Conservation (phyloP, 169 alveolate genomes). For the Pseudocohnilembus persalinus region DNA sequence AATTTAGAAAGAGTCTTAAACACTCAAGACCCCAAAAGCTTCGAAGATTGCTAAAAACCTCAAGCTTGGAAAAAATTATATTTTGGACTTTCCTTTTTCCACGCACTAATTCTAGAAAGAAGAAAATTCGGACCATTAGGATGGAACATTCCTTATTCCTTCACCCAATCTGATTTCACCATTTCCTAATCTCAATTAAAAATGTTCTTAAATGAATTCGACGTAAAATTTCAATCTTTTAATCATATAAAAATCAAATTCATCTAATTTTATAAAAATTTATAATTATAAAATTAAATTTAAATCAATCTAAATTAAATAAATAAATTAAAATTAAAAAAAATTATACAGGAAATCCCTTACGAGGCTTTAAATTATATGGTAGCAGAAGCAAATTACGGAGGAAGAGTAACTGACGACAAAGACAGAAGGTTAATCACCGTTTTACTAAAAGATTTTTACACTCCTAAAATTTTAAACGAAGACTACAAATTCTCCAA, state of each 20-base stretch:
- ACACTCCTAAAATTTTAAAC: conserved; percentile 83
- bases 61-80: conserved; percentile 75
- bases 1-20: conserved; percentile 41
- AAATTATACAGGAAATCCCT: conserved; percentile 83
- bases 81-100: conserved; percentile 88
- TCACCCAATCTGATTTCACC: conserved; percentile 82
- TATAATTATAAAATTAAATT: no score
- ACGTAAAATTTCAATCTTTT: no score
- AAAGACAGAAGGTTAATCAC: conserved; percentile 83
- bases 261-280: no score
- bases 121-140: conserved; percentile 91
- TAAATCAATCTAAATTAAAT: no score
- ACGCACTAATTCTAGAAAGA: conserved; percentile 87
- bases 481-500: conserved; percentile 82
- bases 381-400: conserved; percentile 91
- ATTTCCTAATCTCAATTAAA: conserved; percentile 88
- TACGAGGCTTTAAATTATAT: conserved; percentile 87
- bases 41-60: conserved; percentile 78
- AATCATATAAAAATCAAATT: no score
- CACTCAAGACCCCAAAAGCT: conserved; percentile 61
- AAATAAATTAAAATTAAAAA: no score
- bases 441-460: conserved; percentile 83
- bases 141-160: conserved; percentile 91
- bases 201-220: conserved; percentile 89
- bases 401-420: conserved; percentile 92